Conservation (phyloP, 108 stramenopile genomes). For the Hondaea fermentalgiana region DNA sequence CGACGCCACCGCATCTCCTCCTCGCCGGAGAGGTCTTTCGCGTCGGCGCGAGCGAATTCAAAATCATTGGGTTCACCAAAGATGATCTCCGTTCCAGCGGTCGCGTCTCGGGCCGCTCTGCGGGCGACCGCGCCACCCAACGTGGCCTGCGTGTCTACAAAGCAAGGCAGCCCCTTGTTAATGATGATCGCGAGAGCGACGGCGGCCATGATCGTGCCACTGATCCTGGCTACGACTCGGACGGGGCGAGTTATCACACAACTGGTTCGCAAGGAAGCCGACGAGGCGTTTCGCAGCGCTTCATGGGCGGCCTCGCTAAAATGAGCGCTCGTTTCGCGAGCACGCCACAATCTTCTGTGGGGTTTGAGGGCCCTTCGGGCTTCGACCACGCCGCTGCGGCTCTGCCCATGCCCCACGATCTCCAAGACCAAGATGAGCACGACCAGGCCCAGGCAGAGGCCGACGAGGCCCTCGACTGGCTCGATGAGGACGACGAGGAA, state of each 20-base stretch:
- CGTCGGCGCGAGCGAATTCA: background rate
- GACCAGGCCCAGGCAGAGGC: background rate
- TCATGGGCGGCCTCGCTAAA: too few relatives aligned
- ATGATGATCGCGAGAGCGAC: too few relatives aligned
- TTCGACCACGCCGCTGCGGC: too few relatives aligned
- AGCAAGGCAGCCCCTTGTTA: background rate
- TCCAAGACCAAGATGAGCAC: background rate
- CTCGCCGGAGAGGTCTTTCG: background rate
- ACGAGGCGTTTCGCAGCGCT: too few relatives aligned
- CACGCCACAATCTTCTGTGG: too few relatives aligned
- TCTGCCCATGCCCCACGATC: too few relatives aligned
- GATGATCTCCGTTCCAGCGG: background rate
- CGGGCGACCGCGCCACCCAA: background rate
- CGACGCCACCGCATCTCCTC: background rate
- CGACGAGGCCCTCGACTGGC: background rate
- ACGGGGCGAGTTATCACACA: too few relatives aligned
- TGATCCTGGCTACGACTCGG: too few relatives aligned
- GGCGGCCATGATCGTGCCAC: too few relatives aligned
- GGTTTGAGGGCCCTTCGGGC: too few relatives aligned
- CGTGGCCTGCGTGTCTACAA: background rate
- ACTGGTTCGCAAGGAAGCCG: too few relatives aligned
- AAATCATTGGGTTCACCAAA: background rate
- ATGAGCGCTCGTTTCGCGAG: too few relatives aligned
- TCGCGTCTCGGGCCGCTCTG: background rate
- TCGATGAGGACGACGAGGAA: background rate